These are phyloP conservation scores for Hericium coralloides DNA, from an alignment of 768 basidiomycete species.

Conservation along the genomic window DNA sequence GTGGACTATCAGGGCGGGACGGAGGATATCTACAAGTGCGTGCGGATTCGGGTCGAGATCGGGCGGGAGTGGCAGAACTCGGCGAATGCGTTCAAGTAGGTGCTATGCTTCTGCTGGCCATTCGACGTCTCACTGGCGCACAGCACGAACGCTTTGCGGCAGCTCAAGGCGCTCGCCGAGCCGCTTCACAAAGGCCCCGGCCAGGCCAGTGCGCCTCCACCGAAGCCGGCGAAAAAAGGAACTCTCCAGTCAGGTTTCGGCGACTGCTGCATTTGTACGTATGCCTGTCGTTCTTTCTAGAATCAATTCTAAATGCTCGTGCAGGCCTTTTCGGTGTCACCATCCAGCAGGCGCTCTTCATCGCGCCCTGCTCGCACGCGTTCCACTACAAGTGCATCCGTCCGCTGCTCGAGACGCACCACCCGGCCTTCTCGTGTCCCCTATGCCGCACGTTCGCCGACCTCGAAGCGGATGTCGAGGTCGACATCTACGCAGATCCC, in stretches of 20 bases:
- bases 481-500: slow-evolving; percentile 27
- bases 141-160: slow-evolving; percentile 61
- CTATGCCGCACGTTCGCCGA: slow-evolving; percentile 93
- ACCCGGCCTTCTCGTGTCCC: slow-evolving; percentile 91
- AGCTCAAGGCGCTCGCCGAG: slow-evolving; percentile 53
- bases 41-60: slow-evolving; percentile 91
- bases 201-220: slow-evolving; percentile 27
- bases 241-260: slow-evolving; percentile 38
- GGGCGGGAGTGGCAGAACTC: slow-evolving; percentile 85
- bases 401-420: slow-evolving; percentile 80
- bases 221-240: slow-evolving; percentile 18
- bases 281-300: background rate
- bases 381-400: slow-evolving; percentile 97
- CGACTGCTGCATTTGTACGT: slow-evolving; percentile 76
- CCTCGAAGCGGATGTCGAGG: slow-evolving; percentile 91
- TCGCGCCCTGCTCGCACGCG: slow-evolving; percentile 94
- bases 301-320: background rate
- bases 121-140: background rate
- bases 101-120: background rate
- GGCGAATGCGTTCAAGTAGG: slow-evolving; percentile 81
- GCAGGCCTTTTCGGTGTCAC: slow-evolving; percentile 67
- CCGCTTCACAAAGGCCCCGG: background rate
- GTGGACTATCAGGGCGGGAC: slow-evolving; percentile 97
- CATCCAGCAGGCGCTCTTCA: slow-evolving; percentile 93
- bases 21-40: slow-evolving; percentile 94